Evolutionary conservation across 2,329 filamentous ascomycete species (phyloP).

Genomic region (Diaporthe sp.): DNA sequence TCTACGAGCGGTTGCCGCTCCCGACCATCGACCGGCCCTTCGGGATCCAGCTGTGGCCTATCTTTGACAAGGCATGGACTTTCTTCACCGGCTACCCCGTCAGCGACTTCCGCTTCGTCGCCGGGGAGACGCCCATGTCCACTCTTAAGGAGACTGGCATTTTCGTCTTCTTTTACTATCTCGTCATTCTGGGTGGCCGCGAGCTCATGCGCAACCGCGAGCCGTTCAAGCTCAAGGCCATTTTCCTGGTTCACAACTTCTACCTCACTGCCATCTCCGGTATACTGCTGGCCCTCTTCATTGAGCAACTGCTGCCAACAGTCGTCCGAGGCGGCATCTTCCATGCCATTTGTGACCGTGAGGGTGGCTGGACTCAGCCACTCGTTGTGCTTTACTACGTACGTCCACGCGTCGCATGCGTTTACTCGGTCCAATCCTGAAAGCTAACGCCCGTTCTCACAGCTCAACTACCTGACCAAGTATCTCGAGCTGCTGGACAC

Average conservation of each 20-base stretch:
- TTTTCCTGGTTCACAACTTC: slow-evolving; percentile 98
- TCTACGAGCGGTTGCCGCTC: slow-evolving; percentile 70
- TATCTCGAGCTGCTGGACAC: slow-evolving; percentile 97
- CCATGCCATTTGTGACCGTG: slow-evolving; percentile 83
- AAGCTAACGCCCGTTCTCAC: slow-evolving; percentile 51
- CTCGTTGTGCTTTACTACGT: slow-evolving; percentile 98
- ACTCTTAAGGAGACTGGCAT: slow-evolving; percentile 86
- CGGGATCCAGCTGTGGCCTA: slow-evolving; percentile 90
- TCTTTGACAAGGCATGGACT: slow-evolving; percentile 91
- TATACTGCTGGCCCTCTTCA: slow-evolving; percentile 83
- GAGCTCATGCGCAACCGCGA: slow-evolving; percentile 91
- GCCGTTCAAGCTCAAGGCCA: slow-evolving; percentile 86
- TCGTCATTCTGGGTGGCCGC: slow-evolving; percentile 91
- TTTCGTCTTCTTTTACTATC: slow-evolving; percentile 90
- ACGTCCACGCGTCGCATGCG: slow-evolving; percentile 54
- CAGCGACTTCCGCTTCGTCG: slow-evolving; percentile 86
- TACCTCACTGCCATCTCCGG: slow-evolving; percentile 89
- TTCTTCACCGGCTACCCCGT: slow-evolving; percentile 83
- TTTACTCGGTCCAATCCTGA: background rate
- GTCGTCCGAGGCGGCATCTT: slow-evolving; percentile 86
- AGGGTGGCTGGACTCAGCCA: slow-evolving; percentile 94
- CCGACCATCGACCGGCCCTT: slow-evolving; percentile 94
- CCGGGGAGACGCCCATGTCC: slow-evolving; percentile 88
- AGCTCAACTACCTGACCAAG: slow-evolving; percentile 99
- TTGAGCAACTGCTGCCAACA: slow-evolving; percentile 91